Base-by-base conservation (phyloP, 345 rosid species). In the Murraya koenigii region DNA sequence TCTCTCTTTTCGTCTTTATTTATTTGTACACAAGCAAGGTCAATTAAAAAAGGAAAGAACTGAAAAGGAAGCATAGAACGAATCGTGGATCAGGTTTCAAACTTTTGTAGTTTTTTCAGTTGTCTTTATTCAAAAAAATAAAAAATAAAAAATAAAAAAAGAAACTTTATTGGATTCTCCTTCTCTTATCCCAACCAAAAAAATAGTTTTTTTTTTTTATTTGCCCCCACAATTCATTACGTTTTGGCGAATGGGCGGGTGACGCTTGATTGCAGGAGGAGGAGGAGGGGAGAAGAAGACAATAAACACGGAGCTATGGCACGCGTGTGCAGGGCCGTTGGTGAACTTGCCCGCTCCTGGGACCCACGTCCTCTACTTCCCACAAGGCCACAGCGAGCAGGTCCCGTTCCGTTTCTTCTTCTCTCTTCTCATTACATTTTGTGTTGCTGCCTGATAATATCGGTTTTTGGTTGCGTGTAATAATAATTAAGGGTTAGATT, bases 331-430 rank as follows among this genome's bases (percentile, higher is more conserved):
- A 5, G 92, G 96, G 5, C 94, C 89, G 25, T 81, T 92, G 82
- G 91, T 87, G 61, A 86, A 85, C 85, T 76, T 90, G 77, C 94
- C 92, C 68, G 85, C 85, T 7, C 87, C 89, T 6, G 90, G 89
- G 63, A 88, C 96, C 30, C 91, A 83, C 54, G 96, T 92, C 49
- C 80, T 90, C 74, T 92, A 92, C 80, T 92, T 92, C 77, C 96
- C 96, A 71, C 96, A 92, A 81, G 96, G 96, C 58, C 96, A 90
- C 67, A 90, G 92, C 66, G 94, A 92, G 56, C 96, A 92, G 92
- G 96, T 89, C 26, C 35, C 5, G 3, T 0, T 4, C 36, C 52
- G 8, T 56, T 5, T 26, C 26, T 8, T 30, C 5, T 30, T 67
- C 23, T 35, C 7, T 28, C 26, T 6, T 28, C 8, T 22, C 49